Percentiles rank a stretch among this genome's conserved stretches.
Conservation (phyloP, 2,329 filamentous ascomycete species). For the Neonectria sp. region DNA sequence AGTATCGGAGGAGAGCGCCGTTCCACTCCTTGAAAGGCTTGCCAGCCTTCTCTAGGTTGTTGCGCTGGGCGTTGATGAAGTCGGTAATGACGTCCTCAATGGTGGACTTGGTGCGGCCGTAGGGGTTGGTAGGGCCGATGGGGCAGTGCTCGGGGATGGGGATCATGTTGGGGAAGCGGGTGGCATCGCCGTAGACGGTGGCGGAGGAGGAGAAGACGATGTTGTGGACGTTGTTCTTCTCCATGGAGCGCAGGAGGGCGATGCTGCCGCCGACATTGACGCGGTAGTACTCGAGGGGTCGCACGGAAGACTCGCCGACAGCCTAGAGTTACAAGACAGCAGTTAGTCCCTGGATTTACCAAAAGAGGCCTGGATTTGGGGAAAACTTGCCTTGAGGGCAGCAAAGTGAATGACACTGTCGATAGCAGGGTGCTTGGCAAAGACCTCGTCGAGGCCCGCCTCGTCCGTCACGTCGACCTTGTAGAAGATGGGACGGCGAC, state of each 20-base stretch:
- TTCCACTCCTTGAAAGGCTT: conserved; percentile 89
- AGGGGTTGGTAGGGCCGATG: conserved; percentile 96
- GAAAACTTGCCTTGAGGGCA: conserved; percentile 83
- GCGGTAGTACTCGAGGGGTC: conserved; percentile 96
- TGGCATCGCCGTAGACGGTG: conserved; percentile 98
- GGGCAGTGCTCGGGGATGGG: conserved; percentile 98
- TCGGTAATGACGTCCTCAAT: conserved; percentile 95
- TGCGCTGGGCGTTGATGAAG: conserved; percentile 88
- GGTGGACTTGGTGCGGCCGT: conserved; percentile 95
- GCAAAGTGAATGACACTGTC: conserved; percentile 99
- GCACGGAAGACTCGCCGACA: conserved; percentile 94
- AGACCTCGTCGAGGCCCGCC: conserved; percentile 86
- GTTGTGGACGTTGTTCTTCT: conserved; percentile 91
- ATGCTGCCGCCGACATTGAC: conserved; percentile 97
- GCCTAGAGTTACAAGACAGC: conserved; percentile 70
- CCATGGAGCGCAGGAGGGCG: conserved; percentile 88
- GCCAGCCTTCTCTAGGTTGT: conserved; percentile 84
- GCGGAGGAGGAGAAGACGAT: conserved; percentile 99
- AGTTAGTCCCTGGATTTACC: conserved; percentile 28
- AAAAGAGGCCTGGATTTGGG: neutral
- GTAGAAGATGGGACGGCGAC: conserved; percentile 89
- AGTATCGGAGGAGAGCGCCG: conserved; percentile 93
- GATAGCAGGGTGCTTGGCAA: conserved; percentile 90
- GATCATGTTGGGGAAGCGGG: conserved; percentile 97
- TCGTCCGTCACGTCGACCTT: conserved; percentile 92